phyloP scores from a whole-genome alignment of 2,329 filamentous ascomycete genomes.

The Pseudogymnoascus sp. region DNA sequence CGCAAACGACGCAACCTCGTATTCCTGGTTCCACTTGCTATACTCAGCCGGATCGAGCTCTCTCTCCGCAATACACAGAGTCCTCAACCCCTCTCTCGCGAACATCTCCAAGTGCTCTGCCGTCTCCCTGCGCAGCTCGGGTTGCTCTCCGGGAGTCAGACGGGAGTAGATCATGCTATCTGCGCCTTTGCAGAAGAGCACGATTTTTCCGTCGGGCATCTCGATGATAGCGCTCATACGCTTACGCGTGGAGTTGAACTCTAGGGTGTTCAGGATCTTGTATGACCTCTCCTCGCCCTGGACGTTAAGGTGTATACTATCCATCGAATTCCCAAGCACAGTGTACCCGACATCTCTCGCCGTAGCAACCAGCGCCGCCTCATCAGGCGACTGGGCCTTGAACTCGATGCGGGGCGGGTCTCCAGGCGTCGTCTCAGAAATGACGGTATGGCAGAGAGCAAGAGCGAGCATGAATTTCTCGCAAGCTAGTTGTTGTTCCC shows the following conservation, averaged over 20 bases:
- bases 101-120: slow-evolving; percentile 98
- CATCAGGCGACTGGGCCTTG: slow-evolving; percentile 95
- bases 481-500: slow-evolving; percentile 68
- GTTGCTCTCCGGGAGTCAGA: slow-evolving; percentile 75
- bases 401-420: slow-evolving; percentile 86
- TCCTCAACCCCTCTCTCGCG: slow-evolving; percentile 86
- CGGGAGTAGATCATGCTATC: slow-evolving; percentile 96
- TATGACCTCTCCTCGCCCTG: slow-evolving; percentile 81
- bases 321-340: slow-evolving; percentile 69
- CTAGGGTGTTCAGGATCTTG: slow-evolving; percentile 83
- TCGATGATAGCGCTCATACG: slow-evolving; percentile 95
- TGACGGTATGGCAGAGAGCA: slow-evolving; percentile 90
- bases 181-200: slow-evolving; percentile 93
- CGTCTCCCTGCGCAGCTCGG: slow-evolving; percentile 71
- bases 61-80: slow-evolving; percentile 83
- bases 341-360: slow-evolving; percentile 94
- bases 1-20: slow-evolving; percentile 78
- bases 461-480: slow-evolving; percentile 91
- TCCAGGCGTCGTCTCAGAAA: slow-evolving; percentile 79
- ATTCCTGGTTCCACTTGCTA: slow-evolving; percentile 71
- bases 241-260: slow-evolving; percentile 96
- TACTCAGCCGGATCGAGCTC: slow-evolving; percentile 79
- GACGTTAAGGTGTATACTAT: slow-evolving; percentile 78
- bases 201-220: slow-evolving; percentile 84
- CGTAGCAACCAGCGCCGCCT: slow-evolving; percentile 90